Evolutionary conservation across 768 basidiomycete species (phyloP).

Genomic region (Boletus rex-veris): DNA sequence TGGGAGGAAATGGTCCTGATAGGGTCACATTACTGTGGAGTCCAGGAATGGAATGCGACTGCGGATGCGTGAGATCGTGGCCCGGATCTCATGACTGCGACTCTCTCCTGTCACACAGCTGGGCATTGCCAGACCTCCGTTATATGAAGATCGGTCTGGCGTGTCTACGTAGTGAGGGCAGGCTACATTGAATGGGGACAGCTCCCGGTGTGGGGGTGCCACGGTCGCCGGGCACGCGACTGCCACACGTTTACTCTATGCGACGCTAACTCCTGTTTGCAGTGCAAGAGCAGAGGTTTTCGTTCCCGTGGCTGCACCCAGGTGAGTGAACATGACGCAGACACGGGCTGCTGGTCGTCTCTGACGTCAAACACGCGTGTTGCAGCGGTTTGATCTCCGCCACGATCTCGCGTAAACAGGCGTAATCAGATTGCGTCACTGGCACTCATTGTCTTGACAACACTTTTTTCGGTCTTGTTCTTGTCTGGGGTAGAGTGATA

Average conservation of each 20-base stretch:
- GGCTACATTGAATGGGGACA: not conserved
- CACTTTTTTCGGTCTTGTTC: constrained; percentile 9
- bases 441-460: constrained; percentile 31
- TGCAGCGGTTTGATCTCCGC: constrained; percentile 60
- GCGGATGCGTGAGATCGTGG: constrained; percentile 12
- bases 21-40: constrained; percentile 11
- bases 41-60: constrained; percentile 3
- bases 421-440: constrained; percentile 30
- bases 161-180: constrained; percentile 1
- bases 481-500: not conserved
- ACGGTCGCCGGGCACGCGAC: constrained; percentile 8
- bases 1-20: not conserved
- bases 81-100: constrained; percentile 15
- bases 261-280: constrained; percentile 20
- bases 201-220: constrained; percentile 12
- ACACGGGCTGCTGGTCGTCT: constrained; percentile 2
- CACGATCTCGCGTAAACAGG: constrained; percentile 46
- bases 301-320: constrained; percentile 80
- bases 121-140: not conserved
- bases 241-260: constrained; percentile 7
- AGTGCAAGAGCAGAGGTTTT: constrained; percentile 85
- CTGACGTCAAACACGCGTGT: constrained; percentile 28
- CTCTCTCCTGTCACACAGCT: too few relatives aligned
- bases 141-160: constrained; percentile 2
- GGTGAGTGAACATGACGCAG: constrained; percentile 46